phyloP scores from a whole-genome alignment of 2,329 filamentous ascomycete species.

The Elsinoe perseae region DNA sequence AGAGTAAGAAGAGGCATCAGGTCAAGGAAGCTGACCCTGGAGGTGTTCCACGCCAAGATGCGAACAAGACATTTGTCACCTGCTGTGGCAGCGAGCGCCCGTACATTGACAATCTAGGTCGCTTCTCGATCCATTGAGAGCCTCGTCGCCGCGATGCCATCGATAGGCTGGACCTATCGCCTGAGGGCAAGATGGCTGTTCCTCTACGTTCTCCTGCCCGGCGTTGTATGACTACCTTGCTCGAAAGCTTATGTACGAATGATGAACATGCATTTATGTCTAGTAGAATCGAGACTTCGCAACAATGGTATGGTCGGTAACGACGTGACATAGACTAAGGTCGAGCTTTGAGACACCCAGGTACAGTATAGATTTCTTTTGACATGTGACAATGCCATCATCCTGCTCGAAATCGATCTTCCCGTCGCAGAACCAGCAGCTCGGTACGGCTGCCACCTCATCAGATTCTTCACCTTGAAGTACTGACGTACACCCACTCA shows the following conservation, averaged over 20 bases:
- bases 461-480: not conserved
- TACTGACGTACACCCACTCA: not conserved
- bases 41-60: not conserved
- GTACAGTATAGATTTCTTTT: not conserved
- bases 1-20: conserved; percentile 26
- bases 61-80: not conserved
- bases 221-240: not conserved
- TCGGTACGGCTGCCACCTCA: not conserved
- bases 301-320: not conserved
- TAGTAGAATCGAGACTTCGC: too few relatives aligned
- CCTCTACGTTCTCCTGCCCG: not conserved
- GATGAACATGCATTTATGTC: not conserved
- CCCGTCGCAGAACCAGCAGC: not conserved
- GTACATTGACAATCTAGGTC: not conserved
- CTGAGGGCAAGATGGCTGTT: too few relatives aligned
- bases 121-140: not conserved
- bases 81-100: not conserved
- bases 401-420: not conserved
- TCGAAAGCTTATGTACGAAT: not conserved
- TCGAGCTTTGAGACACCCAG: too few relatives aligned
- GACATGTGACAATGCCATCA: not conserved
- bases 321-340: not conserved
- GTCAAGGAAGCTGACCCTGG: conserved; percentile 4
- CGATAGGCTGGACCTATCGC: not conserved
- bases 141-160: not conserved